A percentile compares a stretch with the other conserved stretches of the same genome.
Conservation (phyloP, 2,329 filamentous ascomycete species). For the Diaporthe caulivora region DNA sequence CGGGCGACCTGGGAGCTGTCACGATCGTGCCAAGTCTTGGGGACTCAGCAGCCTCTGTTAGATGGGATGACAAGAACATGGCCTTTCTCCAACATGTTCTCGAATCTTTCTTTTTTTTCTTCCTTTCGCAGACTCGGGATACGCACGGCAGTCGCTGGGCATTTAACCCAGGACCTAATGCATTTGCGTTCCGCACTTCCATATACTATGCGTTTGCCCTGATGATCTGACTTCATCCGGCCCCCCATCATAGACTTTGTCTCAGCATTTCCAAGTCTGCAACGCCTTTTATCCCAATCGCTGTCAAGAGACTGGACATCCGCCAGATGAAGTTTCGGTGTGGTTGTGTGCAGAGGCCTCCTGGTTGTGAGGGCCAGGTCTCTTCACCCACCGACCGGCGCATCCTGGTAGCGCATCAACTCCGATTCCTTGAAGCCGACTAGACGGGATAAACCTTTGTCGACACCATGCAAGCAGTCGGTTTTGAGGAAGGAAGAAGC, state of each 20-base stretch:
- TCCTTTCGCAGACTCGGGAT: background rate
- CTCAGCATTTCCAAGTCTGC: background rate
- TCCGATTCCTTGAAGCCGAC: background rate
- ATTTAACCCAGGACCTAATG: background rate
- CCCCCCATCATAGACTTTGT: background rate
- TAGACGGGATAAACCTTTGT: constrained; percentile 7
- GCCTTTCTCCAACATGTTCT: background rate
- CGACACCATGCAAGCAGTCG: background rate
- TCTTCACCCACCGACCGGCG: background rate
- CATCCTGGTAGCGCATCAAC: constrained; percentile 1
- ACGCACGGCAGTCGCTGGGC: background rate
- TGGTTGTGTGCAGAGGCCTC: constrained; percentile 15
- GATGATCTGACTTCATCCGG: background rate
- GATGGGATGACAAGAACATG: constrained; percentile 13
- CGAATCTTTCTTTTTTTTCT: too few relatives aligned
- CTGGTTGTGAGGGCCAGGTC: background rate
- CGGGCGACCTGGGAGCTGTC: background rate
- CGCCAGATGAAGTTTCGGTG: background rate
- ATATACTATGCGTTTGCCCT: background rate
- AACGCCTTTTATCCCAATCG: background rate
- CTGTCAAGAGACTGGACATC: background rate
- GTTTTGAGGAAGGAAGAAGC: constrained; percentile 6
- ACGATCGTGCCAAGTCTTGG: background rate
- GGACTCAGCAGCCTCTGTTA: background rate
- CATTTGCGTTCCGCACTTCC: background rate